Base-by-base conservation (phyloP, 345 rosid genomes). In the Mangifera indica region DNA sequence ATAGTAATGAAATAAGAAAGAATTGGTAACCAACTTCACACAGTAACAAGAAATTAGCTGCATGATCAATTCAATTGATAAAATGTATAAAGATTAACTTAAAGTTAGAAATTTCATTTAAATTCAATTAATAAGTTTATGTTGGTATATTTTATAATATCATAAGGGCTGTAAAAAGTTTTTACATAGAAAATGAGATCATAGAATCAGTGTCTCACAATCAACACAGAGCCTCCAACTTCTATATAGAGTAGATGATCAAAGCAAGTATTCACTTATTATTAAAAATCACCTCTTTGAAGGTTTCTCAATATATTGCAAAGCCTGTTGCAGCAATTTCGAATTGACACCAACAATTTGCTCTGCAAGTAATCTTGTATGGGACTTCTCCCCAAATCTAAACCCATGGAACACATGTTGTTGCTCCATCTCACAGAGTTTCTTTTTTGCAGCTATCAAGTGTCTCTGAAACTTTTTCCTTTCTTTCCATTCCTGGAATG, bases 401-500 rank as follows among this genome's bases (percentile, higher is more conserved):
- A 91, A 78, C 61, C 97, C 98, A 81, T 88, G 83, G 81, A 93
- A 87, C 70, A 93, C 91, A 76, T 93, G 98, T 44, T 91, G 86
- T 40, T 91, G 97, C 76, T 86, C 94, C 91, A 91, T 53, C 73
- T 93, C 97, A 84, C 55, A 42, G 26, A 93, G 78, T 81, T 88
- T 91, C 86, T 90, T 93, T 78, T 93, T 93, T 46, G 97, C 91
- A 75, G 93, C 84, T 81, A 90, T 86, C 70, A 93, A 86, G 76
- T 79, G 84, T 74, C 87, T 86, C 79, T 90, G 96, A 58, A 81
- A 77, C 80, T 76, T 91, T 75, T 88, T 93, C 70, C 91, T 80
- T 60, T 93, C 98, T 83, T 87, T 91, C 98, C 98, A 91, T 70
- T 87, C 96, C 98, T 93, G 87, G 77, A 80, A 81, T 56, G 70